Base-by-base conservation (phyloP, 73 alveolate genomes). In the Paramecium pentaurelia region DNA sequence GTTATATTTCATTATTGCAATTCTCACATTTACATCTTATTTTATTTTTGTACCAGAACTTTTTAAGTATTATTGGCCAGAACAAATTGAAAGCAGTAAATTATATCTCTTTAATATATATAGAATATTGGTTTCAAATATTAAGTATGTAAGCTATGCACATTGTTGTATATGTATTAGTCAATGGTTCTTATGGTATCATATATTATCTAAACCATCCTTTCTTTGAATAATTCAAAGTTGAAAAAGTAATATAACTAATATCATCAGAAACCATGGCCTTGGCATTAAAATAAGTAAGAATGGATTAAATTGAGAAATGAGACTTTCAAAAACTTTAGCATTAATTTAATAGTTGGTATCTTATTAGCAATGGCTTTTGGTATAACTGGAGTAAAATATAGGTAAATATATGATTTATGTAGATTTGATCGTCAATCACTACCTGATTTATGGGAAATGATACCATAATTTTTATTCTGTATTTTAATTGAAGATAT, bases 231-330 rank as follows among this genome's bases (percentile, higher is more conserved):
- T 22, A 80, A 47, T 80, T 12, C 18, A 80, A 80, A 27, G 18
- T 80, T 3, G 91, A 80, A 28, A 80, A 80, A 45, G 91, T 80
- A 80, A 1, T 2, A 42, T 11, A 44, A 45, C n/a, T 8, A 40
- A 7, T 27, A 44, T 32, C 44, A 60, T 54, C 22, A 71, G 86
- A 45, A 64, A 32, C 98, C 97, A 8, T 96, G 99, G 99, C 99
- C 98, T 6, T 96, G 99, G 99, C 73, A 93, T 38, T 36, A 51
- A 40, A 86, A 95, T 58, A 75, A 86, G 14, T 88, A 93, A 80
- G 98, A 86, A 73, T 96, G 97, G 97, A 95, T 49, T 60, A 93
- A 92, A 37, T 60, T 94, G 34, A 22, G 90, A 71, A 95, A 64
- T 49, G 36, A 42, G 22, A 84, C 64, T 32, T 40, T 93, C 32